Conservation (phyloP, 768 basidiomycete species). For the Lactarius akahatsu region DNA sequence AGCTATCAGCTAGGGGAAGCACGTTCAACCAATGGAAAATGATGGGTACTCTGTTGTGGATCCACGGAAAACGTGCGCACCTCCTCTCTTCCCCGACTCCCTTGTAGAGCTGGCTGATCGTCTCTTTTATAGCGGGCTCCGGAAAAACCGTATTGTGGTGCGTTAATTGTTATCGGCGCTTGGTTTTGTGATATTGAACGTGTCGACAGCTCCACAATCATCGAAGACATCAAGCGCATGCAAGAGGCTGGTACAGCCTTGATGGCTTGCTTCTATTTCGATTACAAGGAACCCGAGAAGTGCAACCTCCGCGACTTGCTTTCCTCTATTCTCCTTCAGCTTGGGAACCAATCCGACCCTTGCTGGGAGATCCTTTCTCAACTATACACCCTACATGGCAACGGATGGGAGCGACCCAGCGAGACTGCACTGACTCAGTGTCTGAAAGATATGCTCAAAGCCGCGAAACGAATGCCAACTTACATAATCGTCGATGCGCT, state of each 20-base stretch:
- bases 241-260: neutral
- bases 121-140: conserved; percentile 4
- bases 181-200: too few species aligned
- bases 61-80: conserved; percentile 4
- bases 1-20: neutral
- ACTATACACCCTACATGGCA: neutral
- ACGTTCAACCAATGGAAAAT: conserved; percentile 8
- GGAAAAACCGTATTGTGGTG: conserved; percentile 17
- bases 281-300: conserved; percentile 10
- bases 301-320: conserved; percentile 9
- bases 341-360: conserved; percentile 4
- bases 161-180: neutral
- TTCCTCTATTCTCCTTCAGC: conserved; percentile 13
- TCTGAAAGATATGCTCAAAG: conserved; percentile 12
- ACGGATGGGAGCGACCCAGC: neutral
- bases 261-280: conserved; percentile 13
- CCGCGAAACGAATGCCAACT: neutral
- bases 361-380: conserved; percentile 1
- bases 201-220: conserved; percentile 2
- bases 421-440: conserved; percentile 1
- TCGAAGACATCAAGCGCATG: conserved; percentile 2
- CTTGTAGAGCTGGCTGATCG: neutral
- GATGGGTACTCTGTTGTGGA: conserved; percentile 5
- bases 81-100: too few species aligned
- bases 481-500: conserved; percentile 21